These are phyloP conservation scores for Pugionium dolabratum DNA, from an alignment of 345 rosid genomes.

Conservation along the genomic window DNA sequence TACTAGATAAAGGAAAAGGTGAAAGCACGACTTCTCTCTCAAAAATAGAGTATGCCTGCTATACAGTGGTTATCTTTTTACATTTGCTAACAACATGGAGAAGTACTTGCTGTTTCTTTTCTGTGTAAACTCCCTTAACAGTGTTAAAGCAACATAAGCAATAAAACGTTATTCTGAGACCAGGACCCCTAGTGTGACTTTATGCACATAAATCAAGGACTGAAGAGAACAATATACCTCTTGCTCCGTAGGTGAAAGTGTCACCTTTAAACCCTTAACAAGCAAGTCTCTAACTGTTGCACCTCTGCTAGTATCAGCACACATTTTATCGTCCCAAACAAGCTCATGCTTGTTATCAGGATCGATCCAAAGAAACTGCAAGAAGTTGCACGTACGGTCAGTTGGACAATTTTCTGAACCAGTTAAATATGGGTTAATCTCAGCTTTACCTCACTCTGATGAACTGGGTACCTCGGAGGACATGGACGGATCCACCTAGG, in stretches of 20 bases:
- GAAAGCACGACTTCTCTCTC: constrained; percentile 21
- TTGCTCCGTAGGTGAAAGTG: constrained; percentile 76
- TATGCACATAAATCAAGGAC: constrained; percentile 15
- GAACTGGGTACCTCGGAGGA: constrained; percentile 81
- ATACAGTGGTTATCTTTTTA: not conserved
- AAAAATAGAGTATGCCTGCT: constrained; percentile 5
- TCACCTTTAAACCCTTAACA: constrained; percentile 78
- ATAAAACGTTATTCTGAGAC: constrained; percentile 4
- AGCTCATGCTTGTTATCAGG: constrained; percentile 97
- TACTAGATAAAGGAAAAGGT: constrained; percentile 9
- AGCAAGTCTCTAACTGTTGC: constrained; percentile 85
- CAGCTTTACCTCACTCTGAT: constrained; percentile 69
- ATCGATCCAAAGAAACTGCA: constrained; percentile 88
- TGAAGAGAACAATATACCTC: constrained; percentile 52
- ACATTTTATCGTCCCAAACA: constrained; percentile 95
- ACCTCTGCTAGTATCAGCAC: constrained; percentile 97
- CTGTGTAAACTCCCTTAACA: constrained; percentile 14
- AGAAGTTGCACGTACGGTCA: constrained; percentile 27
- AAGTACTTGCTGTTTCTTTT: not conserved
- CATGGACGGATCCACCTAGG: constrained; percentile 83
- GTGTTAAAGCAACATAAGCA: constrained; percentile 4
- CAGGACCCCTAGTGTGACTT: constrained; percentile 4
- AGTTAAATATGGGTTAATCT: not conserved
- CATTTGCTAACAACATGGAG: no score
- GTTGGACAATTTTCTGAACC: constrained; percentile 14